These are phyloP conservation scores for Tolypocladium amazonense DNA, from an alignment of 2,329 filamentous ascomycete genomes.

Conservation along the genomic window DNA sequence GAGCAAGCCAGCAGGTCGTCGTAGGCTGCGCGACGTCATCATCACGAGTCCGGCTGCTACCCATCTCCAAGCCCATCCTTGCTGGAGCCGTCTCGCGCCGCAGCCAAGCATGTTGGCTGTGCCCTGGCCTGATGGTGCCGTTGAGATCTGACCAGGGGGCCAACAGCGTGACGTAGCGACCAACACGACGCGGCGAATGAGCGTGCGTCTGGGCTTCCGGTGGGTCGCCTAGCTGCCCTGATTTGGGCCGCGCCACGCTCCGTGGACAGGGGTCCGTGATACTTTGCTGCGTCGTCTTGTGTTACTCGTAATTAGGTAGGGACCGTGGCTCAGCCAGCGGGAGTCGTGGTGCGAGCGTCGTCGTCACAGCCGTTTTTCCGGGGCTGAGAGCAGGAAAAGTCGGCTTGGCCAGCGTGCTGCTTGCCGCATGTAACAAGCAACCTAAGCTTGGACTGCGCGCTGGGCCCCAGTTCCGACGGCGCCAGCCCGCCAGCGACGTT, in stretches of 20 bases:
- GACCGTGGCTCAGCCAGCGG: background rate
- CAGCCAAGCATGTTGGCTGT: background rate
- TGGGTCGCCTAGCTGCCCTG: conserved; percentile 2
- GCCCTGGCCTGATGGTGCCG: background rate
- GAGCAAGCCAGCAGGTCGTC: background rate
- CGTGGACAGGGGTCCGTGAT: background rate
- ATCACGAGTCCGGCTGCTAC: background rate
- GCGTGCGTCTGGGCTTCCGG: background rate
- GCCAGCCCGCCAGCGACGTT: background rate
- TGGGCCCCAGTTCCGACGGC: background rate
- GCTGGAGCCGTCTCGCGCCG: background rate
- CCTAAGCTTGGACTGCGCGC: too few species aligned
- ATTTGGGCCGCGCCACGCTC: conserved; percentile 2
- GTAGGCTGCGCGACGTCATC: background rate
- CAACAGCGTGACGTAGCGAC: background rate
- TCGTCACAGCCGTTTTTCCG: background rate
- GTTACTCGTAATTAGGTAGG: too few species aligned
- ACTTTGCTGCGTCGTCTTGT: background rate
- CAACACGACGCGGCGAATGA: background rate
- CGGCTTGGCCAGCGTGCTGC: background rate
- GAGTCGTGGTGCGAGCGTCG: background rate
- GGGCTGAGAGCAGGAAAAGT: background rate
- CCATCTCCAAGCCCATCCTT: background rate
- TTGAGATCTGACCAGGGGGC: background rate
- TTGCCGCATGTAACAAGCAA: background rate